A percentile compares a stretch with the other conserved stretches of the same genome.
Evolutionary conservation across 495 filamentous ascomycete species (phyloP).

Genomic region (Penicillium soppii): DNA sequence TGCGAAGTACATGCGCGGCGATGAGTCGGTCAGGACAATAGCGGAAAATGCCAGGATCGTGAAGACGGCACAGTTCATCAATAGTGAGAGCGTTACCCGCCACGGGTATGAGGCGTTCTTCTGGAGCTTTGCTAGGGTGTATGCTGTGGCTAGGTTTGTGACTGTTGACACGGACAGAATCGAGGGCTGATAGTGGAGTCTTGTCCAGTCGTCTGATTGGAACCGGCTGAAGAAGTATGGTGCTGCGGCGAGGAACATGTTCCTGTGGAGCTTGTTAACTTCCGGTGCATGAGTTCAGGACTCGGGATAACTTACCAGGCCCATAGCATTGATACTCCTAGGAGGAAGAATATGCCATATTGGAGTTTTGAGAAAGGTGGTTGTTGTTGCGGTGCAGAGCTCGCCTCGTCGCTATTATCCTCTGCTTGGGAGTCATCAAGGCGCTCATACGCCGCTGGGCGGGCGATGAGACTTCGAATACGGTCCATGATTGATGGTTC

Average conservation of each 20-base stretch:
- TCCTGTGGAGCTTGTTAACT: constrained; percentile 53
- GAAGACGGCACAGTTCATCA: constrained; percentile 72
- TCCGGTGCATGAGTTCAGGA: background rate
- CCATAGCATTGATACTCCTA: constrained; percentile 94
- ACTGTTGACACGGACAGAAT: constrained; percentile 80
- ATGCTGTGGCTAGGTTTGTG: constrained; percentile 71
- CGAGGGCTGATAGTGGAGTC: constrained; percentile 78
- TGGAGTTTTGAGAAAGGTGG: constrained; percentile 71
- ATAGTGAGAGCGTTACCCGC: constrained; percentile 71
- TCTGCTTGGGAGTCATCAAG: constrained; percentile 44
- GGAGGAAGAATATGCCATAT: constrained; percentile 81
- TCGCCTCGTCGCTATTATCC: constrained; percentile 26
- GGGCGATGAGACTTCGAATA: constrained; percentile 47
- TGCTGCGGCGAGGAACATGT: constrained; percentile 96
- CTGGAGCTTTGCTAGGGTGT: constrained; percentile 77
- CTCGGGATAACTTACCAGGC: constrained; percentile 70
- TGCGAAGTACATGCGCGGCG: constrained; percentile 65
- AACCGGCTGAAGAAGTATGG: constrained; percentile 92
- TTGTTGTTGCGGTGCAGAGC: constrained; percentile 10
- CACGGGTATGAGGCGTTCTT: constrained; percentile 76
- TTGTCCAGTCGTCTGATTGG: constrained; percentile 63
- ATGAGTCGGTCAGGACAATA: constrained; percentile 55
- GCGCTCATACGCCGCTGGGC: constrained; percentile 56
- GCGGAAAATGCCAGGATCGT: constrained; percentile 79
- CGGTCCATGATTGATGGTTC: constrained; percentile 37